Evolutionary conservation across 257 asterid species (phyloP).

Genomic region (Ilex aquifolium): DNA sequence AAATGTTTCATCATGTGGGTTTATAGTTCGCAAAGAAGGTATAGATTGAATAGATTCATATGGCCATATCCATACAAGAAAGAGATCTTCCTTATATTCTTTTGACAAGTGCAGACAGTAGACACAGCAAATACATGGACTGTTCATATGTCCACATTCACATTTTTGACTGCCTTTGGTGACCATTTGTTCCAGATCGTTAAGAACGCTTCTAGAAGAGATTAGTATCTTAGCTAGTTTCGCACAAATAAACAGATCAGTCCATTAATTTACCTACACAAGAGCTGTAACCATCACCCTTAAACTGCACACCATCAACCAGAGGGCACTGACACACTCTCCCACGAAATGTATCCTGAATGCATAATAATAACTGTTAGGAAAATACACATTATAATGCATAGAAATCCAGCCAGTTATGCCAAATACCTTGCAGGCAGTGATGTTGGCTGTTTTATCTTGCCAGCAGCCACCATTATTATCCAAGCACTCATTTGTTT

Average conservation of each 20-base stretch:
- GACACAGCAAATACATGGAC: no score
- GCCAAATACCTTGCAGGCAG: slow-evolving; percentile 68
- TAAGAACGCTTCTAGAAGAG: no score
- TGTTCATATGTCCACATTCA: no score
- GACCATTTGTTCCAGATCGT: no score
- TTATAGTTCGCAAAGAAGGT: no score
- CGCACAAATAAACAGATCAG: not conserved
- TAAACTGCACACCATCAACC: slow-evolving; percentile 68
- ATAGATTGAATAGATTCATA: no score
- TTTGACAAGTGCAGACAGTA: no score
- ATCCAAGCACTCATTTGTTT: slow-evolving; percentile 76
- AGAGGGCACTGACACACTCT: slow-evolving; percentile 76
- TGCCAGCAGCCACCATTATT: slow-evolving; percentile 87
- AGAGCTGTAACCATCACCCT: slow-evolving; percentile 76
- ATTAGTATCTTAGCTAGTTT: no score
- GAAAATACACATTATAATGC: not conserved
- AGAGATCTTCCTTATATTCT: no score
- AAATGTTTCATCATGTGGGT: no score
- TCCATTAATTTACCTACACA: slow-evolving; percentile 38
- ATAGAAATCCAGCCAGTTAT: slow-evolving; percentile 2
- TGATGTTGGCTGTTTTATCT: slow-evolving; percentile 54
- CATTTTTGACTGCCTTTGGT: no score
- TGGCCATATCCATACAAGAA: no score
- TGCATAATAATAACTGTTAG: slow-evolving; percentile 6
- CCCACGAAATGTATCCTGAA: slow-evolving; percentile 79